phyloP scores from a whole-genome alignment of 2,329 filamentous ascomycete species.

The Penicillium sp. region DNA sequence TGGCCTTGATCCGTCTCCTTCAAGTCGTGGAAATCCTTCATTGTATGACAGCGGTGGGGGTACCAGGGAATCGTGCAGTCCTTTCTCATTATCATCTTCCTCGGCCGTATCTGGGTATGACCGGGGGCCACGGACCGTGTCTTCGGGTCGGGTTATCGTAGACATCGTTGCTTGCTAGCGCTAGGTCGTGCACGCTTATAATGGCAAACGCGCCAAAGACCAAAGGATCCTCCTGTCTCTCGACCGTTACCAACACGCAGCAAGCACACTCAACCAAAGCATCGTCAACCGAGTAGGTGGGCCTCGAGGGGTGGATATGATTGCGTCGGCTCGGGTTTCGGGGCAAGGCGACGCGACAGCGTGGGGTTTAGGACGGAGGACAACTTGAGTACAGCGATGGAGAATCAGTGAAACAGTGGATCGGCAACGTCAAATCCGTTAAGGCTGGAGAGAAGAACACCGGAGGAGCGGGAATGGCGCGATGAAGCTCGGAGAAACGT shows the following conservation, averaged over 20 bases:
- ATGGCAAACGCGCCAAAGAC: not conserved
- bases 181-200: not conserved
- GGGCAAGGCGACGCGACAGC: not conserved
- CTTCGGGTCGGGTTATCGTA: constrained; percentile 41
- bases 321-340: not conserved
- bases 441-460: constrained; percentile 3
- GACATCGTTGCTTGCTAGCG: constrained; percentile 27
- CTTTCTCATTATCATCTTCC: constrained; percentile 32
- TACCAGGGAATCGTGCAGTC: constrained; percentile 29
- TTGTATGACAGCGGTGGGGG: constrained; percentile 27
- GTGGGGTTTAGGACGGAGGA: not conserved
- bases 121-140: constrained; percentile 35
- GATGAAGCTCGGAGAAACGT: constrained; percentile 7
- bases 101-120: constrained; percentile 32
- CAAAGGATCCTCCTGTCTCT: not conserved
- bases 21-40: constrained; percentile 28
- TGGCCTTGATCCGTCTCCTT: constrained; percentile 30
- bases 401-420: not conserved
- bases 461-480: constrained; percentile 6
- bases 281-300: constrained; percentile 12
- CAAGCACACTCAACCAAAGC: constrained; percentile 8
- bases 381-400: not conserved
- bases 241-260: constrained; percentile 11
- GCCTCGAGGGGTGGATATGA: constrained; percentile 3
- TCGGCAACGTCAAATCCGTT: not conserved